phyloP scores from a whole-genome alignment of 2,329 filamentous ascomycete species.

The Aspergillus caelatus region DNA sequence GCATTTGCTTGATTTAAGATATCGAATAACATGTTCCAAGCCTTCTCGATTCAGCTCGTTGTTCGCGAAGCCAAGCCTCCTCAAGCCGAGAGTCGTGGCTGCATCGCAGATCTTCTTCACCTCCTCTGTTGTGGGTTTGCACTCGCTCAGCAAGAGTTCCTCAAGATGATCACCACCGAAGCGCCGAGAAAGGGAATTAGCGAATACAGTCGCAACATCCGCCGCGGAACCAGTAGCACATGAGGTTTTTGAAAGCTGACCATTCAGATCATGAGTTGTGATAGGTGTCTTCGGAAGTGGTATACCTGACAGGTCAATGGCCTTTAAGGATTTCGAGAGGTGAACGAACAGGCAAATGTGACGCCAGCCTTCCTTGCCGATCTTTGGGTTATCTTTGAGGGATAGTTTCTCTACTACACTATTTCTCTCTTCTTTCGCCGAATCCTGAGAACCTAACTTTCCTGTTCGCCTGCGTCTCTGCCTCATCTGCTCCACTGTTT shows the following conservation, averaged over 20 bases:
- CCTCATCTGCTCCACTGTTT: conserved; percentile 62
- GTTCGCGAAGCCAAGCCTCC: conserved; percentile 78
- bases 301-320: conserved; percentile 82
- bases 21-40: conserved; percentile 74
- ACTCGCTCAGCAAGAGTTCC: conserved; percentile 81
- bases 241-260: conserved; percentile 16
- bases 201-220: conserved; percentile 68
- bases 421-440: conserved; percentile 37
- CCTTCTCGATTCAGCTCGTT: conserved; percentile 77
- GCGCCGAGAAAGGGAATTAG: conserved; percentile 75
- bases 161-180: conserved; percentile 76
- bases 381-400: conserved; percentile 84
- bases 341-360: conserved; percentile 88
- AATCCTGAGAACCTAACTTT: conserved; percentile 37
- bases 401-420: conserved; percentile 85
- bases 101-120: conserved; percentile 80
- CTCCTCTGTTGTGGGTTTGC: conserved; percentile 70
- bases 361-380: conserved; percentile 86
- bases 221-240: conserved; percentile 28
- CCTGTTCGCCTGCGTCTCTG: conserved; percentile 49
- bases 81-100: conserved; percentile 74
- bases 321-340: conserved; percentile 83
- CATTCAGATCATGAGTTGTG: conserved; percentile 27
- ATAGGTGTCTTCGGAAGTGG: conserved; percentile 64
- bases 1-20: conserved; percentile 74